phyloP scores from a whole-genome alignment of 164 flowering plant species.

The Vitis rotundifolia region DNA sequence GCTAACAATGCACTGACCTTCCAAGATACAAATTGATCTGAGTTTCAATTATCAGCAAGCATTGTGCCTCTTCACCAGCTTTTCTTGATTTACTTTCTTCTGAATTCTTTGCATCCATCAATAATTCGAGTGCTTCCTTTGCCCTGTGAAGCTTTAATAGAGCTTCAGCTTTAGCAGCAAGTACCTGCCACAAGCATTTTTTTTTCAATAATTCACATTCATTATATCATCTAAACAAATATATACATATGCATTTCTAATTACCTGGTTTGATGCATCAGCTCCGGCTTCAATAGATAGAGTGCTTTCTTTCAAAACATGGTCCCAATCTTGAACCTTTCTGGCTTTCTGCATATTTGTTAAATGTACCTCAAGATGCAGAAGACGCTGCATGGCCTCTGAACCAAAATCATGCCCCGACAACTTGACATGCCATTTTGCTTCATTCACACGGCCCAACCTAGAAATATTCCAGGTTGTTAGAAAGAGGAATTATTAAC shows the following conservation, averaged over 20 bases:
- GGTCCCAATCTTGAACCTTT: conserved; percentile 1
- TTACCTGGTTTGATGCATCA: conserved; percentile 1
- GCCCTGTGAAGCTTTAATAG: not conserved
- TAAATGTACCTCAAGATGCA: conserved; percentile 14
- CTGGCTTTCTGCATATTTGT: conserved; percentile 12
- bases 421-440: conserved; percentile 19
- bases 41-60: conserved; percentile 4
- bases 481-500: not conserved
- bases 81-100: conserved; percentile 2
- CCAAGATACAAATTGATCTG: conserved; percentile 1
- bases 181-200: not conserved
- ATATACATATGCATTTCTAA: not conserved
- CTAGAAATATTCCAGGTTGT: conserved; percentile 9
- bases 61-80: not conserved
- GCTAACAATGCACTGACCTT: not conserved
- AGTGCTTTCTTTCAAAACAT: not conserved
- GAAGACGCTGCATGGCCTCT: conserved; percentile 10
- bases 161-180: not conserved
- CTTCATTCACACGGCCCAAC: conserved; percentile 28
- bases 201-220: not conserved
- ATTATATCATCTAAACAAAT: not conserved
- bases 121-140: not conserved
- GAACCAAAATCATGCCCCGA: conserved; percentile 13
- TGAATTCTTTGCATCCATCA: not conserved
- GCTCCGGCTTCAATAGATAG: not conserved